Base-by-base conservation (phyloP, 2,329 filamentous ascomycete genomes). In the Blastomyces silverae region DNA sequence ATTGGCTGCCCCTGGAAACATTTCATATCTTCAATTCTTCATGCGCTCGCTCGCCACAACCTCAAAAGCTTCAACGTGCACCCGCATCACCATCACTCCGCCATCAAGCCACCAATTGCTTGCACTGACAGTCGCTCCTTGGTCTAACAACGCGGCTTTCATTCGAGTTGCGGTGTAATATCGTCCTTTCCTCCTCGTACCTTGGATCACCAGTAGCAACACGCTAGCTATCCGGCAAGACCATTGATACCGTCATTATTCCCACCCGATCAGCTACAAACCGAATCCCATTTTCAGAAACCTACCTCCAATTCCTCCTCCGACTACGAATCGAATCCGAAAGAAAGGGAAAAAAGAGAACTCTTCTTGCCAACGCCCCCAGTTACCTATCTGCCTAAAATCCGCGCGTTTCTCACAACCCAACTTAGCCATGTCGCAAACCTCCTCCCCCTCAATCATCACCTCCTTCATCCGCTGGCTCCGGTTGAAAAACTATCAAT, bases 401-500 rank as follows among this genome's bases (percentile, higher is more conserved):
- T 25, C 13, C 13, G 22, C 13, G 22, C 22, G 50, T 53, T 28
- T 13, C 4, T 22, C 13, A 25, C 13, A 58, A 58, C 34, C 34
- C 34, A 46, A n/a, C 13, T 39, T 17, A 62, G 57, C 56, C 55
- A 66, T 68, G 48, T 39, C 56, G 25, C 58, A 62, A 61, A 46
- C 44, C 5, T 72, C 62, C 69, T 76, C 66, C 75, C 74, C 72
- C 50, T 75, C 68, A 69, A 62, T 74, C 66, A 78, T 84, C 13
- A 80, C 81, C 34, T 78, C 79, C 42, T 75, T 95, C 72, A 85
- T 90, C 69, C 87, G 88, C 77, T 97, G 92, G 91, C 83, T 97
- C 70, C 88, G 92, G 78, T 86, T 92, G 78, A 99, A 99, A 84
- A 88, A 92, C 76, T 97, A 97, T 82, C 94, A 97, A 82, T 92